Conservation (phyloP, 2,329 filamentous ascomycete species). For the Diaporthe sp. region DNA sequence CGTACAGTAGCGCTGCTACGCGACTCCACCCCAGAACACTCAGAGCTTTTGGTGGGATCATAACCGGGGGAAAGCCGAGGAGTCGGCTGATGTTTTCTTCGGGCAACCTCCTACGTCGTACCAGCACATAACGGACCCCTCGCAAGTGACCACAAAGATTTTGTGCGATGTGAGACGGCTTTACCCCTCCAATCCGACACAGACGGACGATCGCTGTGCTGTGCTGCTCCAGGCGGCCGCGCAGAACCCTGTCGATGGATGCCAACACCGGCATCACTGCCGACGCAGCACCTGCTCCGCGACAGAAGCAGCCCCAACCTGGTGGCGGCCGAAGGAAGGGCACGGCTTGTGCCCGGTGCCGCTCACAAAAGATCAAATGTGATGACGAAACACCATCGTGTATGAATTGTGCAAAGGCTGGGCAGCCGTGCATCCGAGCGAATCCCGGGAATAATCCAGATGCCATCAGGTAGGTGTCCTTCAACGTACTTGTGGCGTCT, state of each 20-base stretch:
- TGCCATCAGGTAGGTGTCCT: constrained; percentile 33
- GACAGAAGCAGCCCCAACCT: not conserved
- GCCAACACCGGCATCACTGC: constrained; percentile 12
- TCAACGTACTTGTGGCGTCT: not conserved
- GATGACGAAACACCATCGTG: constrained; percentile 49
- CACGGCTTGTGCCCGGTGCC: constrained; percentile 51
- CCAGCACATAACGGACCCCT: not conserved
- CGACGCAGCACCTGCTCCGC: constrained; percentile 10
- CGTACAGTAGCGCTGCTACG: not conserved
- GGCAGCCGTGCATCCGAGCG: constrained; percentile 49
- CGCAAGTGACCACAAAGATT: not conserved
- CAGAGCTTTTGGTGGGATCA: not conserved
- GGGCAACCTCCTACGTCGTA: not conserved
- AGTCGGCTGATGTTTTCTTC: not conserved
- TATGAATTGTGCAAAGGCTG: constrained; percentile 49
- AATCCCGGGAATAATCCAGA: constrained; percentile 39
- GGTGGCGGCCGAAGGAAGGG: constrained; percentile 46
- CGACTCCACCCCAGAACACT: not conserved
- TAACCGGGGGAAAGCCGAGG: constrained; percentile 21
- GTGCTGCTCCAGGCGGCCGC: not conserved
- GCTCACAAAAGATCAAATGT: constrained; percentile 52
- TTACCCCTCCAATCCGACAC: not conserved
- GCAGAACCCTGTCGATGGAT: constrained; percentile 36
- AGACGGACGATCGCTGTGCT: not conserved
- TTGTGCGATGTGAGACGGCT: not conserved